phyloP scores from a whole-genome alignment of 371 early-diverging fungal species.

The Encephalitozoon intestinalis region DNA sequence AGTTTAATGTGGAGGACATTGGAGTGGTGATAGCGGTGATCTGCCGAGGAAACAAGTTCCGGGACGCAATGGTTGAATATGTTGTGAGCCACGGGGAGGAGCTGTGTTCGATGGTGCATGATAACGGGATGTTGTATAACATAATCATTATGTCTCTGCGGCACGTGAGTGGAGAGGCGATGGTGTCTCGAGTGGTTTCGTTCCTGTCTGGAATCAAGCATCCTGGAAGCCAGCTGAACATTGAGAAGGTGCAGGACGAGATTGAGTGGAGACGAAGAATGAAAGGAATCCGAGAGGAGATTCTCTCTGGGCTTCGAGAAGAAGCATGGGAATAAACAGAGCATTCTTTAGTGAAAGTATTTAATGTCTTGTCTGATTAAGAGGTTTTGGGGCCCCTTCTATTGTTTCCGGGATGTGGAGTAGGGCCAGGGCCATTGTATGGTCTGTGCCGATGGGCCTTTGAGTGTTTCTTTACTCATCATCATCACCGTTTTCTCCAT shows the following conservation, averaged over 20 bases:
- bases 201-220: background rate
- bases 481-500: background rate
- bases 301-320: background rate
- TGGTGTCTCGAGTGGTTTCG: background rate
- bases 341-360: background rate
- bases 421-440: too few relatives aligned
- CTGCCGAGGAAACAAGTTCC: background rate
- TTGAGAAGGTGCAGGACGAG: background rate
- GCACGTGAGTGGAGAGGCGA: background rate
- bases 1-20: conserved; percentile 12
- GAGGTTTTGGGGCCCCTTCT: background rate
- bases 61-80: background rate
- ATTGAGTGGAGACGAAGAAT: background rate
- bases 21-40: background rate
- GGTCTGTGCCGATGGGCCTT: background rate
- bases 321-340: background rate
- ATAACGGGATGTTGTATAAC: background rate
- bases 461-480: background rate
- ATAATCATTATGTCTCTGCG: background rate
- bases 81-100: background rate
- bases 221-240: background rate
- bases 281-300: background rate
- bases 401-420: too few relatives aligned
- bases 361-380: background rate
- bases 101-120: background rate